Conservation (phyloP, 2,329 filamentous ascomycete genomes). For the Zalaria obscura region DNA sequence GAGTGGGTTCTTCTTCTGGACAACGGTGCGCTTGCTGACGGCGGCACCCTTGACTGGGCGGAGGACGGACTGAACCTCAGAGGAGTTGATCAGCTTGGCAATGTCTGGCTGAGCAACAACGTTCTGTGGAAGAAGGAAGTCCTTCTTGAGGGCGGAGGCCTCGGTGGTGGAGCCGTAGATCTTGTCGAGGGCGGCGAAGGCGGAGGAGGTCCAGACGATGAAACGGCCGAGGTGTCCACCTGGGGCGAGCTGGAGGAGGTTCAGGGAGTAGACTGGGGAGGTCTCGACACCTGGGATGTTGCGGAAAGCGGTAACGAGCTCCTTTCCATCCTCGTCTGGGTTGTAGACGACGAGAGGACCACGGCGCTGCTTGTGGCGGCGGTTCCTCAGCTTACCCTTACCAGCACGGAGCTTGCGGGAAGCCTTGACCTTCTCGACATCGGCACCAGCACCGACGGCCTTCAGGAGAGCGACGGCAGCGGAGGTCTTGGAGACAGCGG, state of each 20-base stretch:
- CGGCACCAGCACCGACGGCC: conserved; percentile 76
- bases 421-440: conserved; percentile 89
- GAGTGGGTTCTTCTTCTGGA: conserved; percentile 99
- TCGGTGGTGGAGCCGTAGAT: conserved; percentile 91
- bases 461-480: conserved; percentile 76
- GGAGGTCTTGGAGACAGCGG: conserved; percentile 74
- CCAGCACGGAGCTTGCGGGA: conserved; percentile 95
- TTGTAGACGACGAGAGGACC: conserved; percentile 97
- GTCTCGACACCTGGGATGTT: conserved; percentile 99
- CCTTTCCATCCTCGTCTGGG: conserved; percentile 87
- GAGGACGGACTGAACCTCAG: conserved; percentile 93
- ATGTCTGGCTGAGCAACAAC: conserved; percentile 90
- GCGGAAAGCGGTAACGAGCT: conserved; percentile 88
- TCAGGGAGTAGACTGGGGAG: conserved; percentile 80
- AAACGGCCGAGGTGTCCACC: conserved; percentile 98
- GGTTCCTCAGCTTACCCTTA: conserved; percentile 97
- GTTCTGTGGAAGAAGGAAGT: conserved; percentile 93
- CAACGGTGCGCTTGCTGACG: conserved; percentile 73
- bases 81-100: conserved; percentile 96
- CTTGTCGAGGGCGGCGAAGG: conserved; percentile 90
- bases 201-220: conserved; percentile 95
- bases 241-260: conserved; percentile 97
- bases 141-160: conserved; percentile 90
- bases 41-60: conserved; percentile 81
- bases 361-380: conserved; percentile 93